Base-by-base conservation (phyloP, 148 eudicot genomes). In the Rheum nobile region DNA sequence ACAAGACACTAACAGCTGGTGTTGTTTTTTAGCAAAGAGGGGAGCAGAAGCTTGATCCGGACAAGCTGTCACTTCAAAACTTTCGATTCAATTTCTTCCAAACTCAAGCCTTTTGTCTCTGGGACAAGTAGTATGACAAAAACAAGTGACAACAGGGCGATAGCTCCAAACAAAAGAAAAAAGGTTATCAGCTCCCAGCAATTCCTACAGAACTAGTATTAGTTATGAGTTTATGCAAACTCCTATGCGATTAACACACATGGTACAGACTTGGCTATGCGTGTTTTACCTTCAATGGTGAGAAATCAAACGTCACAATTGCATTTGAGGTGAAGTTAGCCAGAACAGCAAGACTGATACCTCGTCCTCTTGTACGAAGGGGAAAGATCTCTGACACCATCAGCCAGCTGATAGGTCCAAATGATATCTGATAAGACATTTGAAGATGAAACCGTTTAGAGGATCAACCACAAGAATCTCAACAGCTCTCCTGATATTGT, bases 301-400 rank as follows among this genome's bases (percentile, higher is more conserved):
- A 85, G 84, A 92, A 96, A 38, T 97, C 97, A 77, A 96, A 92
- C 32, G 99, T 96, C 5, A 96, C 96, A 6, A 96, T 74, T 54
- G 97, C 97, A 82, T 96, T 96, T 80, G 97, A 90, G 39, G 92
- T 94, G 17, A 96, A 92, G 80, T 96, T 96, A 74, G 97, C 84
- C 39, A 96, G 83, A 77, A 96, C 99, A 59, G 99, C 96, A 21
- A 96, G 96, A 79, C 99, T 92, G 37, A 92, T 87, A 34, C 99
- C 99, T 79, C 88, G 88, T 67, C 99, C 99, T 89, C 99, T 89
- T 29, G 96, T 92, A 65, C 97, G 97, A 78, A 88, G 82, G 8
- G 99, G 99, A 78, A 96, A 96, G 81, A 96, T 92, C 86, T 96
- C 99, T 10, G 97, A 96, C 55, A 96, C 97, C 99, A 92, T 96